Evolutionary conservation across 345 rosid genomes (phyloP).

Genomic region (Populus ilicifolia): DNA sequence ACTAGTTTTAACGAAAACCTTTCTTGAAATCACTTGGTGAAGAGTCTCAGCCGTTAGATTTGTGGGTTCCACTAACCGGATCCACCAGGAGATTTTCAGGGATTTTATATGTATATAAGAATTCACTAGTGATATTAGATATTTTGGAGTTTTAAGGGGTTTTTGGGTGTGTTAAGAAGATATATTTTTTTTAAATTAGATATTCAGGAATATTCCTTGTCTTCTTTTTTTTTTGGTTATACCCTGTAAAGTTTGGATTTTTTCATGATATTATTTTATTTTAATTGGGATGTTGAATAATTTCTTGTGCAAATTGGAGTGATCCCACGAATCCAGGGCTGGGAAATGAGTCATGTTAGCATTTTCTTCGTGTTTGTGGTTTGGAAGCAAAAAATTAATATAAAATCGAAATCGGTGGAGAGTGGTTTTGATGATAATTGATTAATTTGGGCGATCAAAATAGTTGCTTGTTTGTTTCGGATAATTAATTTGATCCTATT

Average conservation of each 20-base stretch:
- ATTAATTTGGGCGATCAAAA: not conserved
- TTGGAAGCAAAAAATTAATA: not conserved
- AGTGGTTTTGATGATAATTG: not conserved
- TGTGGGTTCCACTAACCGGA: not conserved
- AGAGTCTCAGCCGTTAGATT: not conserved
- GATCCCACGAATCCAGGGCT: not conserved
- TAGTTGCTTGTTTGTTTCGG: not conserved
- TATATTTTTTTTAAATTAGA: not conserved
- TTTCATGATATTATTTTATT: not conserved
- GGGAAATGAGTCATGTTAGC: not conserved
- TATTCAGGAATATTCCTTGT: conserved; percentile 4
- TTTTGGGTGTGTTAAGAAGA: not conserved
- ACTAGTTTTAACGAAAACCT: not conserved
- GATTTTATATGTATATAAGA: not conserved
- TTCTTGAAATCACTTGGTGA: not conserved
- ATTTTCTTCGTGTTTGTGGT: not conserved
- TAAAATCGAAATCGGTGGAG: not conserved
- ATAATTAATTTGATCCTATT: not conserved
- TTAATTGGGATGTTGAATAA: not conserved
- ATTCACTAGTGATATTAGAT: not conserved
- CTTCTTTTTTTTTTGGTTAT: not conserved
- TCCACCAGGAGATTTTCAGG: not conserved
- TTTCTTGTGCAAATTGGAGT: not conserved
- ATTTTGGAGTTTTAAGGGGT: not conserved
- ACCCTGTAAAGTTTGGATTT: not conserved